Evolutionary conservation across 192 early-diverging fungal species (phyloP), one percentile per base, ranked within the genome.

Genomic region (Mortierella alpina): DNA sequence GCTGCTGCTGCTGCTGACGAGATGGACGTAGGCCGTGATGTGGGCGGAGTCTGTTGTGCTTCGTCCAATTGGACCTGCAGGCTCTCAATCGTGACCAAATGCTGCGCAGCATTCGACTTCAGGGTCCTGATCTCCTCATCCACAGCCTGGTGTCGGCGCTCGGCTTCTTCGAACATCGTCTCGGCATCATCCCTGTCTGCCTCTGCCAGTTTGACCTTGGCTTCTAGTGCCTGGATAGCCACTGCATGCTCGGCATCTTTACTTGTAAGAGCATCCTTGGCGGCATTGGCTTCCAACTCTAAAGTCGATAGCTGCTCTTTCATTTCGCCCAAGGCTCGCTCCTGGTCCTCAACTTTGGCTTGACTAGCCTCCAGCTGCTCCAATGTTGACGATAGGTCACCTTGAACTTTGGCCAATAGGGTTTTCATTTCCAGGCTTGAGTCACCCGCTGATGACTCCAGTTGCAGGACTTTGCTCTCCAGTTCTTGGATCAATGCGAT

Each of bases 171-270:
- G 20, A 71, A 45, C 14, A 20, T 55, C 10, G 76, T 79, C 64
- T 79, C 76, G 13, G 76, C 76, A 1, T 79, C 76, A 40, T 79
- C 76, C 22, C 69, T 46, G 44, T 72, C 76, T n/a, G 76, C 69
- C 20, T 79, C 76, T 20, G 64, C 69, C 14, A 72, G 13, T 59
- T 72, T 79, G 64, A 79, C 23, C 42, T 63, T 66, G 56, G 10
- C 48, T 53, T 79, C 56, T 41, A 79, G 44, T 1, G 69, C 51
- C 15, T 72, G 63, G 11, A 79, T 7, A 6, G 63, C 51, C 15
- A 72, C 63, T 41, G 69, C 17, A 52, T 67, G 64, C 14, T 79
- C 63, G 10, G 48, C 41, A 4, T 59, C 50, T 20, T 42, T 58
- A n/a, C 46, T 7, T 6, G 72, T 59, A 40, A 66, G 58, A 15